Evolutionary conservation across 345 rosid species (phyloP).

Genomic region (Salix arbutifolia): DNA sequence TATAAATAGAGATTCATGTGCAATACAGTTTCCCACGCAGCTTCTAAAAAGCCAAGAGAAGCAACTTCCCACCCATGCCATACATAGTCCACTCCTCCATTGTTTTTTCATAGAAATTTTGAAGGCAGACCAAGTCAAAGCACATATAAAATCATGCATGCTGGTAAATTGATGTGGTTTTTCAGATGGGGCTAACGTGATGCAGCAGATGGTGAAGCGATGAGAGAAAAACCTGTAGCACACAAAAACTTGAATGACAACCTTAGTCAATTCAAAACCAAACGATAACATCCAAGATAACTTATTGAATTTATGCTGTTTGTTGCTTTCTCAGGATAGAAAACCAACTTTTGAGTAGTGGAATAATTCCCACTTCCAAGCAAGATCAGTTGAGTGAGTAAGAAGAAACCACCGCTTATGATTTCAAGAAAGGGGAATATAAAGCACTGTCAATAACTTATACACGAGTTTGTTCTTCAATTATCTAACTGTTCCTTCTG

Average conservation of each 20-base stretch:
- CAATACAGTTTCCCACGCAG: conserved; percentile 1
- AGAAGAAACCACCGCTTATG: neutral
- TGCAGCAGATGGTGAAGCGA: neutral
- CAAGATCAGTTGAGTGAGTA: neutral
- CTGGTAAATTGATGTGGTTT: neutral
- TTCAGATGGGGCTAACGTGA: neutral
- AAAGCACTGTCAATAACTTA: neutral
- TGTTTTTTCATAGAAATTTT: neutral
- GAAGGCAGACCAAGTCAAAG: neutral
- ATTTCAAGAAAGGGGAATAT: neutral
- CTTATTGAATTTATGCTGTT: conserved; percentile 5
- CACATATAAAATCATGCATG: neutral
- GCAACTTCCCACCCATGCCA: neutral
- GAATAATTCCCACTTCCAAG: neutral
- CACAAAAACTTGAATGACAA: neutral
- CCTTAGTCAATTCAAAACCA: neutral
- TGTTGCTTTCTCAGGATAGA: neutral
- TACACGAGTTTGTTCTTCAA: conserved; percentile 4
- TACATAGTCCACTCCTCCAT: neutral
- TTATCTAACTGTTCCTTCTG: neutral
- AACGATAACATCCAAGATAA: neutral
- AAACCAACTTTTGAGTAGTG: neutral
- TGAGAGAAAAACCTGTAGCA: neutral
- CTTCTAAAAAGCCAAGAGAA: neutral
- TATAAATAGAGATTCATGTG: conserved; percentile 14